Conservation (phyloP, 2,329 filamentous ascomycete genomes). For the Phyllosticta ampelicida region DNA sequence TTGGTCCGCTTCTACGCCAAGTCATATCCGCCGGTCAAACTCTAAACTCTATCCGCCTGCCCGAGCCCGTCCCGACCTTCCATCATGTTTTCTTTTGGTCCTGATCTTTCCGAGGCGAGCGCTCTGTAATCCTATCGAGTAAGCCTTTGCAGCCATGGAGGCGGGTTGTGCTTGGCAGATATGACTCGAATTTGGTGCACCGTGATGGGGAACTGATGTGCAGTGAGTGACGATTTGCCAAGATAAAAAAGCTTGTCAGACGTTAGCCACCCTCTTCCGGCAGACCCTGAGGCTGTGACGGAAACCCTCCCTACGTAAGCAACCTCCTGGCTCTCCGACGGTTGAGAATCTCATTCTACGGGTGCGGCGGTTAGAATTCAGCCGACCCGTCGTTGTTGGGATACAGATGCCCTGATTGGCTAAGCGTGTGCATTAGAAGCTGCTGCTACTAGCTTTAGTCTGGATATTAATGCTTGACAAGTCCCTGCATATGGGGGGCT, state of each 20-base stretch:
- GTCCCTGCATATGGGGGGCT: background rate
- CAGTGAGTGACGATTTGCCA: background rate
- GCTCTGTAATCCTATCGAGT: background rate
- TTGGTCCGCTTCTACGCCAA: background rate
- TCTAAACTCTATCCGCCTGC: background rate
- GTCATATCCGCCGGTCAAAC: background rate
- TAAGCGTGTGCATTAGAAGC: background rate
- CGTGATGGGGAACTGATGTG: background rate
- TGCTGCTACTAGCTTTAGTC: background rate
- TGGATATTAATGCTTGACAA: background rate
- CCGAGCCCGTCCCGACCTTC: background rate
- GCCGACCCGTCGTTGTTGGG: background rate
- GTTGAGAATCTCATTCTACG: background rate
- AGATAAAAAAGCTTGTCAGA: background rate
- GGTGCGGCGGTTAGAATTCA: background rate
- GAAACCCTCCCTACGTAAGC: background rate
- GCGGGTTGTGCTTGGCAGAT: background rate
- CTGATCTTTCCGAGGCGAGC: background rate
- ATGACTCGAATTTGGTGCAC: background rate
- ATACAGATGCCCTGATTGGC: background rate
- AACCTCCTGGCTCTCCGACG: background rate
- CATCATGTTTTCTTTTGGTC: background rate
- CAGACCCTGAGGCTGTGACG: background rate
- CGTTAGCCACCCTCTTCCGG: background rate
- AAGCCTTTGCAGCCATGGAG: background rate